Evolutionary conservation across 1,284 basidiomycete genomes (phyloP).

Genomic region (Cystobasidium sp.): DNA sequence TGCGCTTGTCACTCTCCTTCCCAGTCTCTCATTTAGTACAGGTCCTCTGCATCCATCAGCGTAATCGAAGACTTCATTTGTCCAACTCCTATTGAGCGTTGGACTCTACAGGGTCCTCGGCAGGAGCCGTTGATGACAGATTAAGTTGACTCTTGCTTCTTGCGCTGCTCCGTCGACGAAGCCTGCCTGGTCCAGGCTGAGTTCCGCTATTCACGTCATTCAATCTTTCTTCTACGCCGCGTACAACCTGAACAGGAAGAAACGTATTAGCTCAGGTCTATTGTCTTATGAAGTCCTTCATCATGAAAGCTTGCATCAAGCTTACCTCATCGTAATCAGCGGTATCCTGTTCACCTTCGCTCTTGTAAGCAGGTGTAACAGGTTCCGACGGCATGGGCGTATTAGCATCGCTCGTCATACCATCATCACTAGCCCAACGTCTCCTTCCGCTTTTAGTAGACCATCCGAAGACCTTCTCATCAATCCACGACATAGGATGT

Average conservation of each 20-base stretch:
- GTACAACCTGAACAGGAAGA: slow-evolving; percentile 16
- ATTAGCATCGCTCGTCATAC: slow-evolving; percentile 51
- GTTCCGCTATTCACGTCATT: not conserved
- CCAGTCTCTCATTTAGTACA: not conserved
- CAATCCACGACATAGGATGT: slow-evolving; percentile 86
- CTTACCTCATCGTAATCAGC: slow-evolving; percentile 62
- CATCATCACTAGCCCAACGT: slow-evolving; percentile 52
- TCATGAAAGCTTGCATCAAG: not conserved
- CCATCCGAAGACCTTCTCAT: slow-evolving; percentile 93
- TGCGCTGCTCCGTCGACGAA: slow-evolving; percentile 12
- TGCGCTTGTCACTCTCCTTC: not conserved
- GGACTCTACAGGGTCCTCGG: slow-evolving; percentile 4
- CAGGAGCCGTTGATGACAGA: not conserved
- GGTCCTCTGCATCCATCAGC: not conserved
- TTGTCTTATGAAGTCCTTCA: no score
- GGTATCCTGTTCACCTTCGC: slow-evolving; percentile 58
- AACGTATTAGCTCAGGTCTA: not conserved
- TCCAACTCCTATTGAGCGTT: not conserved
- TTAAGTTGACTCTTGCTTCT: slow-evolving; percentile 26
- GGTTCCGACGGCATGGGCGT: slow-evolving; percentile 53
- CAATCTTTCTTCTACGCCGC: slow-evolving; percentile 36
- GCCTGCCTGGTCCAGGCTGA: not conserved
- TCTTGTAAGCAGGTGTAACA: slow-evolving; percentile 57
- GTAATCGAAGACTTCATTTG: not conserved
- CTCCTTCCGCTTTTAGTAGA: slow-evolving; percentile 57